phyloP scores from a whole-genome alignment of 2,329 filamentous ascomycete species.

The Curvularia sp. region DNA sequence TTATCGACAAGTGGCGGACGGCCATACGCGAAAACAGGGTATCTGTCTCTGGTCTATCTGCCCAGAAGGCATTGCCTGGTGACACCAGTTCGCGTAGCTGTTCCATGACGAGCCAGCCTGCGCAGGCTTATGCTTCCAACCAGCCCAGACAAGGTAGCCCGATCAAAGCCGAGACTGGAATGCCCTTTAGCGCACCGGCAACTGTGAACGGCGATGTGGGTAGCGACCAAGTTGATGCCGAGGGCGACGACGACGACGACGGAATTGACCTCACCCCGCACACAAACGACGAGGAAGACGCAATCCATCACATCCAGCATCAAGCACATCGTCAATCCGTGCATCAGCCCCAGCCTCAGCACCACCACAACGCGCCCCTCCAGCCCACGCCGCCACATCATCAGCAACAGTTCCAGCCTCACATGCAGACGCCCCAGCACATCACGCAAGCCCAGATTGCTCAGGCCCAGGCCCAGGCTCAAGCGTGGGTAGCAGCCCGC shows the following conservation, averaged over 20 bases:
- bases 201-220: constrained; percentile 38
- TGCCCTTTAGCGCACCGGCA: constrained; percentile 42
- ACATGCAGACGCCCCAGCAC: constrained; percentile 39
- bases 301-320: constrained; percentile 28
- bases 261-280: constrained; percentile 43
- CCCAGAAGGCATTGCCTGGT: constrained; percentile 45
- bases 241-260: constrained; percentile 48
- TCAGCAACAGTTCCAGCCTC: constrained; percentile 32
- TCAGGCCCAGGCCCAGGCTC: constrained; percentile 35
- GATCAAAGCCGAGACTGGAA: constrained; percentile 29
- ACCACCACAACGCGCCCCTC: constrained; percentile 33
- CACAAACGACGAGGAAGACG: constrained; percentile 33
- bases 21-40: constrained; percentile 46
- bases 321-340: constrained; percentile 13
- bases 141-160: constrained; percentile 26
- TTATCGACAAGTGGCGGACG: constrained; percentile 51
- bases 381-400: constrained; percentile 44
- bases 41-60: constrained; percentile 39
- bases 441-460: constrained; percentile 40
- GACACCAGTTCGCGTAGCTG: constrained; percentile 29
- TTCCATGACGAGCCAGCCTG: constrained; percentile 42
- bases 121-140: constrained; percentile 31
- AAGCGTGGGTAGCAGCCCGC: constrained; percentile 44
- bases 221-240: constrained; percentile 45
- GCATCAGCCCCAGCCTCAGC: constrained; percentile 23